Evolutionary conservation across 2,329 filamentous ascomycete genomes (phyloP), one percentile per base, ranked within the genome.

Genomic region (Penicillium capsulatum): DNA sequence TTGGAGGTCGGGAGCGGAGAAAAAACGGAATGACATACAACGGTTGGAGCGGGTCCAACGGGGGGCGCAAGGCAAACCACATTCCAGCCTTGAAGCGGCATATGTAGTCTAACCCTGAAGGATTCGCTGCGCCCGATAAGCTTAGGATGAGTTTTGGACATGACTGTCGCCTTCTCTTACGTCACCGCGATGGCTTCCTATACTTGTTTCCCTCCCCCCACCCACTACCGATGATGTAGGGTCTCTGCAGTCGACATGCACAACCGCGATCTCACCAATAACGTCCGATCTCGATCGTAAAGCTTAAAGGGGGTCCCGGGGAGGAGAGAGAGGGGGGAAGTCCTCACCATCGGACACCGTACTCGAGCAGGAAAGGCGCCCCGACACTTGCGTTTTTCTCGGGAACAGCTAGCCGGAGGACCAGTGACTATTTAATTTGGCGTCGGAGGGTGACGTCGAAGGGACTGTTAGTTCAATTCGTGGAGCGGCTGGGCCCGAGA

Each of bases 271-370:
- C 48, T 50, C 32, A 16, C 45, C 47, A 46, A 48, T 44, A 36
- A 38, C 45, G 36, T 31, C 38, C 48, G 51, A 54, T 53, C 51
- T 50, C 48, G 50, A 53, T 53, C 47, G 19, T 39, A 45, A 54
- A 54, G 51, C 46, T 54, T 54, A 50, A 45, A 30, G 10, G n/a
- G n/a, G n/a, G n/a, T n/a, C n/a, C n/a, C n/a, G n/a, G n/a, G n/a
- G n/a, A n/a, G 16, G 22, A 14, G 15, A 4, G 14, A 17, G 32
- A 22, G 19, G 9, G 19, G 19, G 9, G 19, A 22, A 22, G 19
- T 22, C 19, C 5, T 22, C 9, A 22, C 19, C 19, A 5, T 33
- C 47, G 47, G 47, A 32, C 35, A 28, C 11, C 16, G 33, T 49
- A 39, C 44, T 51, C 17, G 47, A 53, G 44, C 19, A 22, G 45